Evolutionary conservation across 1,284 basidiomycete genomes (phyloP), one percentile per base, ranked within the genome.

Genomic region (Gomphus bonarii): DNA sequence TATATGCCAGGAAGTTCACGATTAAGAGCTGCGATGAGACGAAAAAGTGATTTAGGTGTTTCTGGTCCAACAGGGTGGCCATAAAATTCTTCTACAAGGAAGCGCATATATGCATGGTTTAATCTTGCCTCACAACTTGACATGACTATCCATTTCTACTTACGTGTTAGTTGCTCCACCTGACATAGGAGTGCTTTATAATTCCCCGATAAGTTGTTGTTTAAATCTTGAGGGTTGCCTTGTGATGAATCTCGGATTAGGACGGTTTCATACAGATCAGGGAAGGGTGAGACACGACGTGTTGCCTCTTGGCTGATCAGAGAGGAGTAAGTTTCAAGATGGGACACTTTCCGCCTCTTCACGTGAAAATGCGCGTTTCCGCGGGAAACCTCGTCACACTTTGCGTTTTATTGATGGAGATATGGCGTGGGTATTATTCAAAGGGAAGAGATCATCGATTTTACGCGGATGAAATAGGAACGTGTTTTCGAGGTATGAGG

Each of bases 1-100:
- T 75, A 67, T 25, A 77, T 73, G 3, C 77, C 78, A 51, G 78
- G 77, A 30, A 79, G 65, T 50, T 73, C 57, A 47, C 20, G 43
- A 49, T 75, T 75, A 16, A 81, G 65, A 36, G 64, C 66, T 18
- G 69, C 61, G 14, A 76, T 64, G 31, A 79, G 64, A 9, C 58
- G 54, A 4, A 61, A 63, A 46, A 75, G 63, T 20, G 72, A 69
- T 31, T 68, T 66, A 16, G 75, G 72, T 1, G 73, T 71, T 62
- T 77, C 74, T 0, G 73, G 69, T 31, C 75, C 74, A 49, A 74
- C 68, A 16, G 67, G 65, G n/a, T 69, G 69, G 8, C 74, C 74
- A 55, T 72, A 73, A 2, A 75, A 64, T 54, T 70, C 67, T 56
- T 72, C 74, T 76, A 54, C 11, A 30, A 6, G 50, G 30, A 43